These are phyloP conservation scores for Garcia nutans DNA, from an alignment of 345 rosid species.

Conservation along the genomic window DNA sequence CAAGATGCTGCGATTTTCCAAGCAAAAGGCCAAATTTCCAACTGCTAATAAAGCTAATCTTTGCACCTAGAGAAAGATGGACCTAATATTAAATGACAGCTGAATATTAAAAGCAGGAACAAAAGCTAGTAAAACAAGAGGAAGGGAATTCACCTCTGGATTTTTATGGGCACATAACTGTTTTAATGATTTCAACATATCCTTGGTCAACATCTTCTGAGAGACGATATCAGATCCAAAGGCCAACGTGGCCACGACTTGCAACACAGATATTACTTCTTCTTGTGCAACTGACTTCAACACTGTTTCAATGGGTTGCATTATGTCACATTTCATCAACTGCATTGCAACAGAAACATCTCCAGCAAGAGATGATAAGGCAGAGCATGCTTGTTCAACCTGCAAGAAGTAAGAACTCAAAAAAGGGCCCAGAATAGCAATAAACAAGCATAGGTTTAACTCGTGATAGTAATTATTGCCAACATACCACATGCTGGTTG, in stretches of 20 bases:
- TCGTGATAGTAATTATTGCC: constrained; percentile 21
- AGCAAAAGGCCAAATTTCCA: constrained; percentile 92
- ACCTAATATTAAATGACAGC: constrained; percentile 17
- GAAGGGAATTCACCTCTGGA: constrained; percentile 62
- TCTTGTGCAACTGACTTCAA: constrained; percentile 68
- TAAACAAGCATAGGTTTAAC: constrained; percentile 1
- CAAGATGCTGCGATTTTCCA: constrained; percentile 86
- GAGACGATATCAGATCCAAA: constrained; percentile 81
- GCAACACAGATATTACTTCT: constrained; percentile 85
- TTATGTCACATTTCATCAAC: constrained; percentile 94
- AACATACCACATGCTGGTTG: constrained; percentile 80
- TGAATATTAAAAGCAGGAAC: constrained; percentile 16
- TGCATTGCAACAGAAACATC: constrained; percentile 88
- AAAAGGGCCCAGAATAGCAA: constrained; percentile 22
- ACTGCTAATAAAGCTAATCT: constrained; percentile 80
- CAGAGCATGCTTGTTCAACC: constrained; percentile 98
- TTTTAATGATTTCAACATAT: constrained; percentile 75
- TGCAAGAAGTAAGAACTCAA: constrained; percentile 35
- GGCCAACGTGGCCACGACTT: constrained; percentile 84
- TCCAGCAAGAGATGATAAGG: constrained; percentile 88
- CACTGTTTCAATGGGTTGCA: constrained; percentile 92
- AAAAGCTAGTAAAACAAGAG: not conserved
- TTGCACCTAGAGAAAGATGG: constrained; percentile 67
- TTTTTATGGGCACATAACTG: constrained; percentile 74
- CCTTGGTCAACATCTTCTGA: constrained; percentile 90